Conservation (phyloP, 2,329 filamentous ascomycete genomes). For the Aspergillus fijiensis region DNA sequence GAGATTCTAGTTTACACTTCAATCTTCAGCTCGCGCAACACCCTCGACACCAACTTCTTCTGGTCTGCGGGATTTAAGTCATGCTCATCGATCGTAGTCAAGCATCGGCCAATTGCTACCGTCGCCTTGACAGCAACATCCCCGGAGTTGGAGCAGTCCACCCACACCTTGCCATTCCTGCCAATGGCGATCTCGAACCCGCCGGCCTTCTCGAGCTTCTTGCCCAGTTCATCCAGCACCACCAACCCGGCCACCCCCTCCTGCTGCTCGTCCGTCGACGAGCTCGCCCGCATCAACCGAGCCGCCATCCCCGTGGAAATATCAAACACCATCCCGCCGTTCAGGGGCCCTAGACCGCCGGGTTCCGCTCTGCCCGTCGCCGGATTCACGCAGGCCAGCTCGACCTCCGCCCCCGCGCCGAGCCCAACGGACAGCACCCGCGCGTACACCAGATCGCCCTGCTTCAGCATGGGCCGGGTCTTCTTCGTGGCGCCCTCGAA, state of each 20-base stretch:
- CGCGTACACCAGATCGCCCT: conserved; percentile 83
- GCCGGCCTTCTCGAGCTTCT: conserved; percentile 59
- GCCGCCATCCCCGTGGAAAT: conserved; percentile 81
- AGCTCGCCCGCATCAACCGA: conserved; percentile 58
- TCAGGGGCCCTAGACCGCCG: conserved; percentile 81
- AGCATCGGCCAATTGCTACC: conserved; percentile 73
- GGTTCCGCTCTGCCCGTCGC: conserved; percentile 83
- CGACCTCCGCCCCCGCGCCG: conserved; percentile 80
- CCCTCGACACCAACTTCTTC: conserved; percentile 46
- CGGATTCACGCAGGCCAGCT: conserved; percentile 84
- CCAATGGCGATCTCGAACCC: conserved; percentile 93
- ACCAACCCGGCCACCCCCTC: conserved; percentile 62
- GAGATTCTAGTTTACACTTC: conserved; percentile 8
- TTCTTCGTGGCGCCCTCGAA: conserved; percentile 94
- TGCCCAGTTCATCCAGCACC: conserved; percentile 77
- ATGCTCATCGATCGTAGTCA: conserved; percentile 74
- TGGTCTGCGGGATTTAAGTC: conserved; percentile 44
- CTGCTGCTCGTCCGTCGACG: conserved; percentile 30
- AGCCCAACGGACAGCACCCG: conserved; percentile 75
- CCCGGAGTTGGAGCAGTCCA: conserved; percentile 68
- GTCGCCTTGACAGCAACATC: conserved; percentile 60
- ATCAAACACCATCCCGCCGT: conserved; percentile 81
- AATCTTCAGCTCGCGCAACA: conserved; percentile 44
- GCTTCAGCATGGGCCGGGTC: conserved; percentile 73
- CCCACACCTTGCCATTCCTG: conserved; percentile 89